Conservation (phyloP, 1,284 basidiomycete genomes). For the Cryptococcus wingfieldii region DNA sequence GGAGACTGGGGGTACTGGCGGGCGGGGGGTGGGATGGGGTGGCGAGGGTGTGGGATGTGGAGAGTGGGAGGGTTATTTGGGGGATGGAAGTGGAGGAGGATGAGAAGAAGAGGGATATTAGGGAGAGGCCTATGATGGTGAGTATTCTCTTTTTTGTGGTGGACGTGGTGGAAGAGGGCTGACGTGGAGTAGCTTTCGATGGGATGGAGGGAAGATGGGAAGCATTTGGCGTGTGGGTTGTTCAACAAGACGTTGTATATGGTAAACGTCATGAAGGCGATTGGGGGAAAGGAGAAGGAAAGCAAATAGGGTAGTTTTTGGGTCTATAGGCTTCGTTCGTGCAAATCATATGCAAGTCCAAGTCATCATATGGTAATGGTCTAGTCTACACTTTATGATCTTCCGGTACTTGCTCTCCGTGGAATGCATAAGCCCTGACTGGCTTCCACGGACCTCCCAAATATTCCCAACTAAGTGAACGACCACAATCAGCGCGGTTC, state of each 20-base stretch:
- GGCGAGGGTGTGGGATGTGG: conserved; percentile 37
- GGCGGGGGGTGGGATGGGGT: conserved; percentile 42
- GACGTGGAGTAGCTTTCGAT: conserved; percentile 24
- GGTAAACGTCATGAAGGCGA: conserved; percentile 17
- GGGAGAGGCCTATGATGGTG: conserved; percentile 40
- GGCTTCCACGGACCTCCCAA: no score
- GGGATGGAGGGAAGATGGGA: conserved; percentile 39
- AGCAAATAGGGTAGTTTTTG: background rate
- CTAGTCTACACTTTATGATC: no score
- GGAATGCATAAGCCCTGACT: no score
- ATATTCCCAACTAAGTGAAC: no score
- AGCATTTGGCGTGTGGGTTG: conserved; percentile 38
- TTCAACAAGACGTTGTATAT: conserved; percentile 38
- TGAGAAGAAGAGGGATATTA: conserved; percentile 15
- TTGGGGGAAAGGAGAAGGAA: background rate
- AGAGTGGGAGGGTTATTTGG: conserved; percentile 24
- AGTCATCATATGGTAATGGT: no score
- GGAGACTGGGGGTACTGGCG: conserved; percentile 27
- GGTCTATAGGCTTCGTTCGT: no score
- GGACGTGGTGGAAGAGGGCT: background rate
- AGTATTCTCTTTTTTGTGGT: conserved; percentile 2
- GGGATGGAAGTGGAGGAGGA: conserved; percentile 37
- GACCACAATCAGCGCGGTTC: no score
- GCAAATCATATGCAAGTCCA: no score
- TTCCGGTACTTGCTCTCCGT: no score